Percentiles rank a stretch among this genome's conserved stretches.
Evolutionary conservation across 352 stramenopile genomes (phyloP).

Genomic region (Pythium guiyangense): DNA sequence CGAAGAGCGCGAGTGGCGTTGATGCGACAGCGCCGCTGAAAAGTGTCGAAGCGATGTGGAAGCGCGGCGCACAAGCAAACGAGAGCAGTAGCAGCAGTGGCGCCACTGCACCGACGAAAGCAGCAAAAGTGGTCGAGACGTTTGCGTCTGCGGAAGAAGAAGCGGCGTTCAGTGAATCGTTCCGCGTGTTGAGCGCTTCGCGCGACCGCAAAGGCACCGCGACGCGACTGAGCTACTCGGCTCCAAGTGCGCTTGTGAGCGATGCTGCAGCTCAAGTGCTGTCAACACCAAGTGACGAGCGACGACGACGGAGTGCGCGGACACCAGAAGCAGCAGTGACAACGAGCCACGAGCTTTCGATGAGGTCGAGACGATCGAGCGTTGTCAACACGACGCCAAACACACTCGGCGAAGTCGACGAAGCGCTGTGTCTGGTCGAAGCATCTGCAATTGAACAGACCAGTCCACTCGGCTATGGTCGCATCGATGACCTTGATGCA

Average conservation of each 20-base stretch:
- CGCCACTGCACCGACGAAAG: not conserved
- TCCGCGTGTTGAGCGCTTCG: slow-evolving; percentile 25
- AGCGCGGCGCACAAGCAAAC: slow-evolving; percentile 21
- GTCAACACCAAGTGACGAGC: not conserved
- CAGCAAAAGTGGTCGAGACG: slow-evolving; percentile 9
- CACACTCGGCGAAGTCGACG: not conserved
- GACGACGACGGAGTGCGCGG: not conserved
- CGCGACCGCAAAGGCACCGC: slow-evolving; percentile 9
- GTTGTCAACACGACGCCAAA: not conserved
- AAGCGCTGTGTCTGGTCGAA: not conserved
- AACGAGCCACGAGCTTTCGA: not conserved
- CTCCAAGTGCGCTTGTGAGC: not conserved
- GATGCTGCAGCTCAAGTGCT: not conserved
- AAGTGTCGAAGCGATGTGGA: slow-evolving; percentile 46
- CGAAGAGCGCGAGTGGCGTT: not conserved
- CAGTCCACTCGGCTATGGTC: not conserved
- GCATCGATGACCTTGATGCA: no score
- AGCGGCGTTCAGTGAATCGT: slow-evolving; percentile 25
- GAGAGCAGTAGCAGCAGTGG: not conserved
- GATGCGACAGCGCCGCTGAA: no score
- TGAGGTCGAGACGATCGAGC: no score
- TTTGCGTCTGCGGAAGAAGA: slow-evolving; percentile 27
- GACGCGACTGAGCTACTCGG: not conserved
- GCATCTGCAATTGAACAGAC: not conserved
- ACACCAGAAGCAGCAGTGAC: not conserved